Evolutionary conservation across 2,329 filamentous ascomycete species (phyloP), one percentile per base, ranked within the genome.

Genomic region (Paecilomyces dactylethromorphus): DNA sequence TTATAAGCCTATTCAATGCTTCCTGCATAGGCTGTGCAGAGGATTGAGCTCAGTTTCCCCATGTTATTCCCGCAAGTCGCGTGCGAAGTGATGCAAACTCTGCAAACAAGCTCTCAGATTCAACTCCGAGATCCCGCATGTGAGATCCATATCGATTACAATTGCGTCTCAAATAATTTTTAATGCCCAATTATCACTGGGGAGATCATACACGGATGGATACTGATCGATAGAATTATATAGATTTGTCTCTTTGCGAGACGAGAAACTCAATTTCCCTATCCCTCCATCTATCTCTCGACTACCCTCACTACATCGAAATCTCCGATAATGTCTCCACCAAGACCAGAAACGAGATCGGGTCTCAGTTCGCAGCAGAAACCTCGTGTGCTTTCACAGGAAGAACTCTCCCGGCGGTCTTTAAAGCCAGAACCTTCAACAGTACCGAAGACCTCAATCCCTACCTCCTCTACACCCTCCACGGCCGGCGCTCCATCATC

Each of bases 81-180:
- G 5, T n/a, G 11, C 26, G 35, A 39, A n/a, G n/a, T 39, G 39
- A 45, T 45, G 62, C 62, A 63, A 64, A 64, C 62, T 49, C 21
- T 62, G 61, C 62, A 64, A 64, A 64, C 62, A 60, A 57, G 56
- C 54, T 55, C 18, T 55, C 31, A 54, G 31, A 33, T 54, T 58
- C 56, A 59, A 52, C 57, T 60, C 35, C 53, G 54, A 50, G 18
- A 39, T 51, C 54, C 33, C 26, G 26, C 26, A 29, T 33, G 29
- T 49, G 52, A 53, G 57, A 32, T 54, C 26, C 35, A 21, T 50
- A 45, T 53, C 57, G n/a, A 45, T 45, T 45, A n/a, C 13, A 39
- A 39, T 15, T 18, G n/a, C 11, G 15, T 26, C 52, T 54, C 1
- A 2, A 29, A 54, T 54, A 54, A 7, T 54, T 22, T 3, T 24